Conservation (phyloP, 1,284 basidiomycete genomes). For the Ustilago hordei region DNA sequence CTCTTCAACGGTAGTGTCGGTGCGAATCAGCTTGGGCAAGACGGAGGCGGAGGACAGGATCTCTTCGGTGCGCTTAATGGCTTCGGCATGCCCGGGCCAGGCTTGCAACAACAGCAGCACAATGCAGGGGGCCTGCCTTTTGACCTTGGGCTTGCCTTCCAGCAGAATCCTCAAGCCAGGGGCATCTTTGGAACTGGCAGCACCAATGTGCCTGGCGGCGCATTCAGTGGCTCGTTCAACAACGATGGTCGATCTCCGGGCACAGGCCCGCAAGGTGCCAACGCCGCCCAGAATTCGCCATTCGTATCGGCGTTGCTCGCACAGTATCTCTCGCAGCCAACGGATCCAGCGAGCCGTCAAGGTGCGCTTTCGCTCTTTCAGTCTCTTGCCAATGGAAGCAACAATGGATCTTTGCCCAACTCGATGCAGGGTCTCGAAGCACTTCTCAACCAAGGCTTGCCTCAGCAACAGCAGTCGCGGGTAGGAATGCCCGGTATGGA, state of each 20-base stretch:
- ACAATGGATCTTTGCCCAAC: conserved; percentile 16
- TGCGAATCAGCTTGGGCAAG: conserved; percentile 11
- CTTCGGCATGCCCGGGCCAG: conserved; percentile 25
- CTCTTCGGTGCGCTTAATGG: conserved; percentile 25
- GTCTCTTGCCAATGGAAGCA: conserved; percentile 28
- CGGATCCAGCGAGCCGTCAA: conserved; percentile 24
- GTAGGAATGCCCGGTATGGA: conserved; percentile 18
- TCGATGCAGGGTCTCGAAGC: conserved; percentile 33
- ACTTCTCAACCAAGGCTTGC: conserved; percentile 25
- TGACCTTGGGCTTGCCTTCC: conserved; percentile 29
- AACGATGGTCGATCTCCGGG: conserved; percentile 16
- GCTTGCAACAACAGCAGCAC: conserved; percentile 23
- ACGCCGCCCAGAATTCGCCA: conserved; percentile 21
- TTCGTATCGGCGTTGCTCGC: conserved; percentile 44
- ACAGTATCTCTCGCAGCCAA: conserved; percentile 46
- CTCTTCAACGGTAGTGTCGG: conserved; percentile 12
- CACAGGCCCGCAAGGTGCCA: conserved; percentile 9
- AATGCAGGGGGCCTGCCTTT: conserved; percentile 23
- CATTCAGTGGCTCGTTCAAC: conserved; percentile 22
- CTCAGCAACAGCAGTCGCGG: conserved; percentile 22
- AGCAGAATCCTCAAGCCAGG: conserved; percentile 18
- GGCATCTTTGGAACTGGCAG: conserved; percentile 19
- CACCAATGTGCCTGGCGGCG: conserved; percentile 4
- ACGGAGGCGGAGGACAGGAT: conserved; percentile 16
- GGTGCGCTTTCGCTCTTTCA: conserved; percentile 43